Evolutionary conservation across 345 rosid species (phyloP), one percentile per base, ranked within the genome.

Genomic region (Capsella bursapastoris): DNA sequence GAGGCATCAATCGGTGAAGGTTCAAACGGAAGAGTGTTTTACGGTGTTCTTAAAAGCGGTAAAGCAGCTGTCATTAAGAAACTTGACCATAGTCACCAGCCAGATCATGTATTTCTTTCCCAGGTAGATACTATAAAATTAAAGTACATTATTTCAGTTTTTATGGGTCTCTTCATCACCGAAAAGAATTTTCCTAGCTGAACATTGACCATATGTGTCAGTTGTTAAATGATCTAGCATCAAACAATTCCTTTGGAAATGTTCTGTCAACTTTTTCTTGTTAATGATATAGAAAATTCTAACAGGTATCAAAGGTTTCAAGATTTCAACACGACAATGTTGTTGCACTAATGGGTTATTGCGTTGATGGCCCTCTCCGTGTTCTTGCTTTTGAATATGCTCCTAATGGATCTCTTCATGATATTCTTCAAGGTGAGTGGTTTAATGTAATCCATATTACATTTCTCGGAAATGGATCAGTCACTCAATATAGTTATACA

Each of bases 381-480:
- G 85, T 89, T 38, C 96, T 92, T 65, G 93, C 84, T 37, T 92
- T 87, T 75, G 94, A 92, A 77, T 86, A 76, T 81, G 97, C 97
- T 61, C 84, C 97, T 28, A 89, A 86, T 44, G 97, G 97, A 66
- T 92, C 96, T 70, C 92, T 92, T 71, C 96, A 92, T 78, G 97
- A 89, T 66, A 76, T 82, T 79, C 90, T 92, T 61, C 97, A 89
- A 79, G 97, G 93, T 88, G 78, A 78, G 82, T 60, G 35, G 28
- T 55, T 55, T 27, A 47, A 7, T 12, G 57, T 56, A n/a, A 28
- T 44, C 45, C 49, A 31, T 22, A 22, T 22, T 22, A 22, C 25
- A 22, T 55, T 32, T 3, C 69, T 43, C 32, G 5, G 56, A 68
- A 51, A 18, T 22, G 49, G 73, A 60, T 51, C 16, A 59, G 18